Base-by-base conservation (phyloP, 2,329 filamentous ascomycete genomes). In the Colletotrichum brevisporum region DNA sequence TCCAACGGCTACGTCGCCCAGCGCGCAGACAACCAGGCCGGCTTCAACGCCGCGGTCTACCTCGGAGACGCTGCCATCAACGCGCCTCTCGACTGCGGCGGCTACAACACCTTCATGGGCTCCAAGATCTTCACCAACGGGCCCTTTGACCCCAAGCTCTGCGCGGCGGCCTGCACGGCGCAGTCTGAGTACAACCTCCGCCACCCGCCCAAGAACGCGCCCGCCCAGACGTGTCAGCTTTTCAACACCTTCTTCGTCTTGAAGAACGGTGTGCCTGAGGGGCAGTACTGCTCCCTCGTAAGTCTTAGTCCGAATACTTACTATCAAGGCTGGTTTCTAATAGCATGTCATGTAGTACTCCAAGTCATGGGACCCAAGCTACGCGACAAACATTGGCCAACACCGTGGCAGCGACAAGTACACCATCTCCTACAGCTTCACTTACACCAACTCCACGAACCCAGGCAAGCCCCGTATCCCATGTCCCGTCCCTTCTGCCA, bases 1-100 rank as follows among this genome's bases (percentile, higher is more conserved):
- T 71, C 68, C 39, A 71, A 71, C 68, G 68, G 68, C 18, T 71
- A 71, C 43, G 51, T 55, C 12, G 41, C 61, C 36, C n/a, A 48
- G 12, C 56, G 56, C 1, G 56, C 63, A 16, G 50, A 39, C 12
- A 61, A 55, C n/a, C 16, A 18, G 12, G 43, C 55, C 39, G 63
- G 63, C 63, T 66, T 61, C 27, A 62, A 61, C 18, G 8, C 31
- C 31, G 51, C 57, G 6, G 50, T 57, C 3, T 66, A 54, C 9
- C 61, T 57, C 1, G 41, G 61, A 26, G 43, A 41, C 4, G 63
- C 63, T 16, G 61, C 63, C 13, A 66, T 66, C 50, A 66, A 66
- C 63, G 63, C 63, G n/a, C 63, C 63, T 5, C 39, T 16, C 6
- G 26, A 39, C 15, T 66, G 63, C n/a, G 61, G 61, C 48, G 61